These are phyloP conservation scores for Fusarium multiceps DNA, from an alignment of 2,329 filamentous ascomycete genomes.

Conservation along the genomic window DNA sequence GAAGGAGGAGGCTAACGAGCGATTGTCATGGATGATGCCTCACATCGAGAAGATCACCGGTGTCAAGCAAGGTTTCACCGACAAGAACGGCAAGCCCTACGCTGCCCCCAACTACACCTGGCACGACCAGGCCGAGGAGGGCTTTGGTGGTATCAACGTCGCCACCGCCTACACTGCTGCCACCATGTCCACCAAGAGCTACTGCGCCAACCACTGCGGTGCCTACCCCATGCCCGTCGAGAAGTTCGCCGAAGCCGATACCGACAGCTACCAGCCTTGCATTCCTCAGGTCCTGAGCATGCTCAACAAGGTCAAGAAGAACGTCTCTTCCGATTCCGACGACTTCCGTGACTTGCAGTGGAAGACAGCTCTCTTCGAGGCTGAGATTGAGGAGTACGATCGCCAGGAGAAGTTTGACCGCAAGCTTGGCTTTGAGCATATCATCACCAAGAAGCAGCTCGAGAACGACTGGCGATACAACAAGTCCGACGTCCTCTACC, in stretches of 20 bases:
- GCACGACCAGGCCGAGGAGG: constrained; percentile 34
- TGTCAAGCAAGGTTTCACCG: constrained; percentile 31
- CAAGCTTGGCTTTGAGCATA: constrained; percentile 49
- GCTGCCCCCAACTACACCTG: constrained; percentile 46
- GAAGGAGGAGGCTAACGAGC: constrained; percentile 47
- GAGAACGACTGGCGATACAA: constrained; percentile 41
- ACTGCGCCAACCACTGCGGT: constrained; percentile 58
- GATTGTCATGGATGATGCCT: constrained; percentile 41
- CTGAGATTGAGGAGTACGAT: constrained; percentile 51
- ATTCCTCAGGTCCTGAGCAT: constrained; percentile 54
- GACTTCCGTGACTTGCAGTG: constrained; percentile 49
- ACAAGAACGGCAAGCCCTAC: constrained; percentile 44
- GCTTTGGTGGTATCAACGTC: constrained; percentile 55
- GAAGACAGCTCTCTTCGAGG: constrained; percentile 51
- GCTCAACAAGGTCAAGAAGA: constrained; percentile 47
- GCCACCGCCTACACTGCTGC: constrained; percentile 55
- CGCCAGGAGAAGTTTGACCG: constrained; percentile 50
- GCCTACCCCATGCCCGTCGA: constrained; percentile 56
- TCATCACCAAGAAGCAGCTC: constrained; percentile 48
- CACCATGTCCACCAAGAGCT: constrained; percentile 59
- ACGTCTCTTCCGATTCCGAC: constrained; percentile 15
- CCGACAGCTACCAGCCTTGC: constrained; percentile 59
- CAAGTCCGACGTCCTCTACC: constrained; percentile 36
- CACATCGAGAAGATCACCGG: constrained; percentile 41
- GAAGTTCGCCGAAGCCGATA: constrained; percentile 56